These are phyloP conservation scores for Leishmania major DNA, from an alignment of 208 protist genomes.

Conservation along the genomic window DNA sequence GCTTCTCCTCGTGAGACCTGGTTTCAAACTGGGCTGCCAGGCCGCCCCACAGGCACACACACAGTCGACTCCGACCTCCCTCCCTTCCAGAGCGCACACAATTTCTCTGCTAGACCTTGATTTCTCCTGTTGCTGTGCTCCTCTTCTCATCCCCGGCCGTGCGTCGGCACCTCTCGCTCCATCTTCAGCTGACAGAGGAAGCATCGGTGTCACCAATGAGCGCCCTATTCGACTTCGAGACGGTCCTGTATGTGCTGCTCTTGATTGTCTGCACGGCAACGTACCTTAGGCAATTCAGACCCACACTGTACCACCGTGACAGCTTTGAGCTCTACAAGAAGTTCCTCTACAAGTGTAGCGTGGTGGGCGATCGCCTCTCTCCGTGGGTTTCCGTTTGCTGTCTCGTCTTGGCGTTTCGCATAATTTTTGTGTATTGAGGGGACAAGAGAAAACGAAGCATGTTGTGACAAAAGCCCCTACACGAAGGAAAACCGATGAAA, in stretches of 20 bases:
- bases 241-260: slow-evolving; percentile 82
- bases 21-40: neutral
- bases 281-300: slow-evolving; percentile 88
- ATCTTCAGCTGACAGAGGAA: neutral
- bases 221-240: slow-evolving; percentile 90
- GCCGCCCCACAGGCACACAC: neutral
- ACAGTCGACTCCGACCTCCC: neutral
- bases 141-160: neutral
- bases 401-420: slow-evolving; percentile 72
- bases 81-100: neutral
- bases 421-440: slow-evolving; percentile 79
- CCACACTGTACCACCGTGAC: slow-evolving; percentile 88
- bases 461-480: neutral
- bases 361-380: slow-evolving; percentile 90
- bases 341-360: slow-evolving; percentile 92
- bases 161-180: neutral
- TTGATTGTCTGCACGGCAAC: slow-evolving; percentile 90
- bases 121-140: neutral
- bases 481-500: neutral
- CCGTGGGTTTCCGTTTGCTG: slow-evolving; percentile 81
- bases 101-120: neutral
- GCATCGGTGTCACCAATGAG: slow-evolving; percentile 52
- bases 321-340: slow-evolving; percentile 83
- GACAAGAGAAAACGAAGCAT: neutral
- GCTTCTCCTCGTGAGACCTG: neutral